Evolutionary conservation across 2,329 filamentous ascomycete genomes (phyloP).

Genomic region (Xylariaceae sp.): DNA sequence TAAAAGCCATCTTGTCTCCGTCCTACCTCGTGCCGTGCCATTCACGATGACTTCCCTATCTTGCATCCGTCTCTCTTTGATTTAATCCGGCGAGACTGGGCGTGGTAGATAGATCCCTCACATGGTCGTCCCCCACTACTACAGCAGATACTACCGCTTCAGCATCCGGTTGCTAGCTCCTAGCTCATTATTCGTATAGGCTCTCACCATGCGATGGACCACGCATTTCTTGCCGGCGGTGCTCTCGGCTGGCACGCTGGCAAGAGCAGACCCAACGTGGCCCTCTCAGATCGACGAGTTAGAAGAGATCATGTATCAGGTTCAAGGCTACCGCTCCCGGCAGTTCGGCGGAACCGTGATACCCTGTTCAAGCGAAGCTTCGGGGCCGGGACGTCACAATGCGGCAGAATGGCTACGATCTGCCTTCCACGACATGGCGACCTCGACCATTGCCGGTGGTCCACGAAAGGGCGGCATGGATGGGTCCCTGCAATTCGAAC

Average conservation of each 20-base stretch:
- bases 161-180: slow-evolving; percentile 5
- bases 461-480: slow-evolving; percentile 48
- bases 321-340: slow-evolving; percentile 47
- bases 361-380: slow-evolving; percentile 50
- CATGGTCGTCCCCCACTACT: slow-evolving; percentile 8
- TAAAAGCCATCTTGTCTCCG: slow-evolving; percentile 3
- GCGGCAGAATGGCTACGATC: slow-evolving; percentile 58
- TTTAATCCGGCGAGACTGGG: neutral
- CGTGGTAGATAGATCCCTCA: neutral
- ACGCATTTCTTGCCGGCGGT: slow-evolving; percentile 31
- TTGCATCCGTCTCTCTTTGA: neutral
- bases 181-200: neutral
- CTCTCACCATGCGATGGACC: slow-evolving; percentile 28
- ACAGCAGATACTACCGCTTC: slow-evolving; percentile 8
- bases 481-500: slow-evolving; percentile 55
- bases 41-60: slow-evolving; percentile 1
- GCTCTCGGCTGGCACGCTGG: slow-evolving; percentile 34
- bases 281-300: slow-evolving; percentile 54
- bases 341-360: slow-evolving; percentile 52
- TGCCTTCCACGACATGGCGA: slow-evolving; percentile 58
- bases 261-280: slow-evolving; percentile 52
- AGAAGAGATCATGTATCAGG: slow-evolving; percentile 59
- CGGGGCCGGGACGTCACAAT: slow-evolving; percentile 50
- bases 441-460: slow-evolving; percentile 42
- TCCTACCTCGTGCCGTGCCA: neutral